These are phyloP conservation scores for Ophiostoma himal-ulmi DNA, from an alignment of 2,329 filamentous ascomycete genomes.

Conservation along the genomic window DNA sequence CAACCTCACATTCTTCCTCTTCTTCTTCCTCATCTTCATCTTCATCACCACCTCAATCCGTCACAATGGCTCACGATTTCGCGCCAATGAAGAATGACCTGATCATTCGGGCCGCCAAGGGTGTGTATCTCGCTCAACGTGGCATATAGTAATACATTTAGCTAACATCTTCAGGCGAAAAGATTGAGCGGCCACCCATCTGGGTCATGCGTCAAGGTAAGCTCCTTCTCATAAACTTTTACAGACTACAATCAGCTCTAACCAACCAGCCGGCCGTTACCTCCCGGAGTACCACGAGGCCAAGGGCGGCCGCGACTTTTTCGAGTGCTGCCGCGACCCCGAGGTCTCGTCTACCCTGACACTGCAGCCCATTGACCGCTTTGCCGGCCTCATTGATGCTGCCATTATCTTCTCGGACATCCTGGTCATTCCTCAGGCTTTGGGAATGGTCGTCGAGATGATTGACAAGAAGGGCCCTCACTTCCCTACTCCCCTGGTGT, in stretches of 20 bases:
- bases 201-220: conserved; percentile 99
- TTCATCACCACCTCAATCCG: not conserved
- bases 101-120: conserved; percentile 81
- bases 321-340: conserved; percentile 90
- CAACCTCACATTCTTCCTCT: not conserved
- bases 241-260: not conserved
- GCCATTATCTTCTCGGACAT: conserved; percentile 99
- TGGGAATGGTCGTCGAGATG: conserved; percentile 99
- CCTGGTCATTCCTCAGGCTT: conserved; percentile 91
- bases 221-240: not conserved
- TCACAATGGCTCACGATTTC: conserved; percentile 62
- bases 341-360: conserved; percentile 91
- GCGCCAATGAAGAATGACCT: conserved; percentile 88
- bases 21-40: not conserved
- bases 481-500: conserved; percentile 77
- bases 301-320: conserved; percentile 88
- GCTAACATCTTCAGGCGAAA: conserved; percentile 56
- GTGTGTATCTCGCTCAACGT: conserved; percentile 42
- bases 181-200: conserved; percentile 86
- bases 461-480: conserved; percentile 93
- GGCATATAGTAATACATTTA: not conserved
- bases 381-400: conserved; percentile 81
- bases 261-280: conserved; percentile 73
- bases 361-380: conserved; percentile 90
- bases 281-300: conserved; percentile 96